These are phyloP conservation scores for Ophiocordyceps camponoti-leonardi DNA, from an alignment of 2,329 filamentous ascomycete species.

Conservation along the genomic window DNA sequence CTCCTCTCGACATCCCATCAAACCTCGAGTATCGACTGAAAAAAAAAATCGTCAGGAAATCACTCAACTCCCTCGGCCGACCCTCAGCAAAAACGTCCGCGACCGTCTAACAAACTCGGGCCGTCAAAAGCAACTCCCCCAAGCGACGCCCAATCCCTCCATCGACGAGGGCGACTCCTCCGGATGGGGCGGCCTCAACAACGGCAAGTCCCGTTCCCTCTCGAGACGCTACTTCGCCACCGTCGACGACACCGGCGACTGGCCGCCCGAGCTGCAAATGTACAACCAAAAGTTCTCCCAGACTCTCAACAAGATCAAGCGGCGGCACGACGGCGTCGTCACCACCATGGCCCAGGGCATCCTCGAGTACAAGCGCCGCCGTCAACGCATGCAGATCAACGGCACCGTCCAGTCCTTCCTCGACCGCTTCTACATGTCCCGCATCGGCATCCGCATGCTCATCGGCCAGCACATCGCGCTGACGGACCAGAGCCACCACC, in stretches of 20 bases:
- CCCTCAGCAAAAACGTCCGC: slow-evolving; percentile 44
- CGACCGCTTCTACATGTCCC: slow-evolving; percentile 98
- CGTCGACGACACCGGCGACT: slow-evolving; percentile 73
- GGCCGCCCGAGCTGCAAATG: slow-evolving; percentile 85
- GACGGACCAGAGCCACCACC: slow-evolving; percentile 78
- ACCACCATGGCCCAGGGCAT: slow-evolving; percentile 97
- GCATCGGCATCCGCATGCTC: slow-evolving; percentile 97
- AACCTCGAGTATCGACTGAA: too few relatives aligned
- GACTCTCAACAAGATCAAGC: slow-evolving; percentile 84
- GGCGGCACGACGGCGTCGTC: slow-evolving; percentile 89
- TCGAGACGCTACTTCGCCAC: slow-evolving; percentile 66
- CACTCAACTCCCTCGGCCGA: background rate
- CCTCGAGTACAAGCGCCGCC: slow-evolving; percentile 89
- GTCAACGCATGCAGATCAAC: slow-evolving; percentile 96
- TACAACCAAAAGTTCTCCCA: slow-evolving; percentile 88
- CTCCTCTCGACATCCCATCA: too few relatives aligned
- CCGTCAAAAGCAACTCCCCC: slow-evolving; percentile 50
- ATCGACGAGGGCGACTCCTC: slow-evolving; percentile 69
- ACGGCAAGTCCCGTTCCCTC: slow-evolving; percentile 30
- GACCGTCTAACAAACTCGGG: slow-evolving; percentile 59
- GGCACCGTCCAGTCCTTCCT: slow-evolving; percentile 94
- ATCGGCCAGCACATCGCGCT: slow-evolving; percentile 97
- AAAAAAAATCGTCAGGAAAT: slow-evolving; percentile 23
- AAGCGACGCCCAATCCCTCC: slow-evolving; percentile 81
- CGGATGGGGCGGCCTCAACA: slow-evolving; percentile 31